Base-by-base conservation (phyloP, 331 rosid species). In the Quercus tomentella region DNA sequence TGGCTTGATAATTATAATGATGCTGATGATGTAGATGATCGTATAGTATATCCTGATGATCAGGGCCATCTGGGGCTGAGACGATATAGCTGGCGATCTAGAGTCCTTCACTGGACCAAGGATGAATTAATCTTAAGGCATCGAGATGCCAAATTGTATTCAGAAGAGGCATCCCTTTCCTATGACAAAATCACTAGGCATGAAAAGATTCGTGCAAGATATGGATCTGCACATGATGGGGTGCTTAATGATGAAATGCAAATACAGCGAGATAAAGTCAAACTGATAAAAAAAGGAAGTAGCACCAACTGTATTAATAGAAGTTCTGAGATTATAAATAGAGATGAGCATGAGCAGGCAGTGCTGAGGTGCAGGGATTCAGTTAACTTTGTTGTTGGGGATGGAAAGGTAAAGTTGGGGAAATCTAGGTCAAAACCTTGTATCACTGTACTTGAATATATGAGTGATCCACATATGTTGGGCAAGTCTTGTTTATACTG, bases 361-460 rank as follows among this genome's bases (percentile, higher is more conserved):
- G 76, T 74, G 70, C 82, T 69, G 85, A 85, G 88, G 84, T 63
- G 81, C 91, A 72, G 82, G 88, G 84, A 84, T 86, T 83, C 92
- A n/a, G 78, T 74, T 81, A 83, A 86, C 90, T 82, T 83, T 76
- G 70, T 87, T 80, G 78, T 85, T 83, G 85, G 85, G 82, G 85
- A 86, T 83, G 86, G 79, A 87, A 89, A 91, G 94, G 97, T 91
- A 89, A 88, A 76, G 76, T 75, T 86, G 83, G 87, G 89, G 91
- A 82, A 72, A 81, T 71, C 63, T 69, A 63, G 83, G 86, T 79
- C 75, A 65, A 83, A 86, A 75, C 82, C 74, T 76, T 82, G 85
- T 81, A 83, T 61, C 77, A 55, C 43, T 78, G 82, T 84, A 68
- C 71, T 71, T 91, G 85, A 84, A 63, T 74, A 67, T 82, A 87